Evolutionary conservation across 1,139 yeast genomes (phyloP), one percentile per base, ranked within the genome.

Genomic region (Debaryomycetaceae sp.): DNA sequence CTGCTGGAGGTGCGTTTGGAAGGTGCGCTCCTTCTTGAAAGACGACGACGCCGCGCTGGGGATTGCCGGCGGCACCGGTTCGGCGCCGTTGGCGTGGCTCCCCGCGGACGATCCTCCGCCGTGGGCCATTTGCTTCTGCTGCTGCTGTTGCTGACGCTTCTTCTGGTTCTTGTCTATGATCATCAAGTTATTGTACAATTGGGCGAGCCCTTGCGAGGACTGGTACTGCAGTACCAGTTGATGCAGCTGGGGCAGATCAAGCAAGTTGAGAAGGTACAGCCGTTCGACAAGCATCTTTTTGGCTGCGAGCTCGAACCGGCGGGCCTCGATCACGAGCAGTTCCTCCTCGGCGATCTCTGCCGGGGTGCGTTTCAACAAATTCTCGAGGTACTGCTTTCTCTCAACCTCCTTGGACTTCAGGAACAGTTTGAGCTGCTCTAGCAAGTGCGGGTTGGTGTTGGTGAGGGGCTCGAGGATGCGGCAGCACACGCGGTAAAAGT

Each of bases 271-370:
- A 25, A 93, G 60, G 34, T 85, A 82, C 2, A 88, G 81, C 44
- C 98, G 71, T 54, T 91, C 98, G 31, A 70, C 62, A 35, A 89
- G 71, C 72, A 91, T 83, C 50, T 85, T 83, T 61, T 86, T 89
- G 0, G 97, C 95, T 1, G 95, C 88, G 36, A 89, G 75, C 49
- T 91, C 98, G 41, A 91, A 84, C 42, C 94, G 77, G 35, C 95
- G 75, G 2, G 97, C 94, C 52, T 91, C 98, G 28, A 89, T 79
- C 3, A 91, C 86, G 31, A 91, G 64, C 0, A 95, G 86, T 53
- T 93, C 97, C 54, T 91, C 99, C 56, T 91, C 98, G 0, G 98
- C 97, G 25, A 91, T 85, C 51, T 91, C 98, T 0, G 96, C 95
- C 0, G 98, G 96, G 3, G 93, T 80, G 44, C 99, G 66, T 34